A percentile compares a stretch with the other conserved stretches of the same genome.
These are phyloP conservation scores for Terana coerulea DNA, from an alignment of 768 basidiomycete genomes.

Conservation along the genomic window DNA sequence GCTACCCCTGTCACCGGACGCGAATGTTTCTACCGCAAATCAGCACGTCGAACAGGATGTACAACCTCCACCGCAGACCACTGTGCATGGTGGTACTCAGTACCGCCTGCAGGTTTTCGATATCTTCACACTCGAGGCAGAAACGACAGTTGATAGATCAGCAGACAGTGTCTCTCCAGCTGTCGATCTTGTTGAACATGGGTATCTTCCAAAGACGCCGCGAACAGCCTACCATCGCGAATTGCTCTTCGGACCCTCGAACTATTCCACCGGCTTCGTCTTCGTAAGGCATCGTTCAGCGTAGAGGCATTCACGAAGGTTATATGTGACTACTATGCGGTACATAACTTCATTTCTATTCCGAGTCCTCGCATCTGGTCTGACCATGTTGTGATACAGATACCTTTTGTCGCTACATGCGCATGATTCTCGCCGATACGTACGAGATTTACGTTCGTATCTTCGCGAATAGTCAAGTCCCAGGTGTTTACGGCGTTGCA, in stretches of 20 bases:
- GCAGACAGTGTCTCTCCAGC: no score
- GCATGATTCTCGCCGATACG: slow-evolving; percentile 25
- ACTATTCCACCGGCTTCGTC: slow-evolving; percentile 5
- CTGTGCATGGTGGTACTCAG: no score
- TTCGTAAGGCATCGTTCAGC: slow-evolving; percentile 18
- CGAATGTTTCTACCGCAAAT: no score
- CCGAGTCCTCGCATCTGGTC: background rate
- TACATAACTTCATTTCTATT: slow-evolving; percentile 2
- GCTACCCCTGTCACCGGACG: no score
- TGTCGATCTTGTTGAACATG: slow-evolving; percentile 2
- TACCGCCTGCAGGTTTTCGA: background rate
- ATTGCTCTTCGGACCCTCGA: slow-evolving; percentile 18
- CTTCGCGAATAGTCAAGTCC: slow-evolving; percentile 10
- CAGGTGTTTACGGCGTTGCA: slow-evolving; percentile 17
- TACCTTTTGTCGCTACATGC: slow-evolving; percentile 21
- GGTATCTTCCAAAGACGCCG: slow-evolving; percentile 12
- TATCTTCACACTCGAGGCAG: background rate
- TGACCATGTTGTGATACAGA: slow-evolving; percentile 11
- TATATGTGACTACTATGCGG: slow-evolving; percentile 14
- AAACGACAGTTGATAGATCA: background rate
- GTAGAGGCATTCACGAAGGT: slow-evolving; percentile 18
- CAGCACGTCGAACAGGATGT: no score
- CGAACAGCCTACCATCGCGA: slow-evolving; percentile 2
- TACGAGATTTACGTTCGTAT: slow-evolving; percentile 35
- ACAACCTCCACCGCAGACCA: no score